phyloP scores from a whole-genome alignment of 1,284 basidiomycete species.

The Moesziomyces sp. region DNA sequence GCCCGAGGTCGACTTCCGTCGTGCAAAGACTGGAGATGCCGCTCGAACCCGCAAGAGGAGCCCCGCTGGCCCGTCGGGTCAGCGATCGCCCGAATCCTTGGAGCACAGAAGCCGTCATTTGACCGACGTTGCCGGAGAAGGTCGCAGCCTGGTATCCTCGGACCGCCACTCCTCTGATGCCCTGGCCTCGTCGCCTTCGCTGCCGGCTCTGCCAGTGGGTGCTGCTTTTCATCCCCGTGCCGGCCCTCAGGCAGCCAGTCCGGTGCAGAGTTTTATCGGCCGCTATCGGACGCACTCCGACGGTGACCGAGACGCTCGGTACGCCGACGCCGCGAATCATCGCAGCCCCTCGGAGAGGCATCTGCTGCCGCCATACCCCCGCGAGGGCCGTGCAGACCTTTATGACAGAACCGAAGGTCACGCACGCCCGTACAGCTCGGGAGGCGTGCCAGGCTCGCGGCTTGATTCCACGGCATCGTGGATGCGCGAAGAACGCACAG shows the following conservation, averaged over 20 bases:
- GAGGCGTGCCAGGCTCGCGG: slow-evolving; percentile 8
- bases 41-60: slow-evolving; percentile 28
- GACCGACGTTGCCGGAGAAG: slow-evolving; percentile 8
- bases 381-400: neutral
- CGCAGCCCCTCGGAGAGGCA: slow-evolving; percentile 32
- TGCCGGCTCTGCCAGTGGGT: slow-evolving; percentile 15
- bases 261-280: slow-evolving; percentile 6
- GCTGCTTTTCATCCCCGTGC: slow-evolving; percentile 1
- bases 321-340: slow-evolving; percentile 1
- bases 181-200: neutral
- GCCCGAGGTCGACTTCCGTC: slow-evolving; percentile 51
- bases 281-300: slow-evolving; percentile 36
- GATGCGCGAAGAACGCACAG: slow-evolving; percentile 16
- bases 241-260: slow-evolving; percentile 9
- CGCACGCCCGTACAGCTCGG: slow-evolving; percentile 17
- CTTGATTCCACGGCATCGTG: slow-evolving; percentile 1
- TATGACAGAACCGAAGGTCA: slow-evolving; percentile 8
- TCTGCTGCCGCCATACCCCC: slow-evolving; percentile 7
- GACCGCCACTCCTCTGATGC: slow-evolving; percentile 2
- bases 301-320: slow-evolving; percentile 21
- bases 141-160: neutral
- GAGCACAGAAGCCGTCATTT: slow-evolving; percentile 12
- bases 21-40: slow-evolving; percentile 45
- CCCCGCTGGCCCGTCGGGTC: slow-evolving; percentile 17
- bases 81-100: slow-evolving; percentile 21